These are phyloP conservation scores for Candida sanyaensis DNA, from an alignment of 1,139 yeast species.

Conservation along the genomic window DNA sequence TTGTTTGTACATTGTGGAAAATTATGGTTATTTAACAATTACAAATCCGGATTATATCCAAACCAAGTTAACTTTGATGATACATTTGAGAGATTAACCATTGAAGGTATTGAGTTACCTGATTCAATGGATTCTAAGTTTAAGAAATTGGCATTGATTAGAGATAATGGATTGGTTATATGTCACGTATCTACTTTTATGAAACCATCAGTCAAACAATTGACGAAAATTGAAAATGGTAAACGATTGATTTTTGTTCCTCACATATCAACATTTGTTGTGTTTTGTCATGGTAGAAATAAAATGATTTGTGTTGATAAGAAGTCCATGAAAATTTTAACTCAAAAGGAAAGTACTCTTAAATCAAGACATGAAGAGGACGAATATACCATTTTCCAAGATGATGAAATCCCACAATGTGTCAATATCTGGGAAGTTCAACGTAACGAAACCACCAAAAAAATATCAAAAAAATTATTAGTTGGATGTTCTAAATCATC, in stretches of 20 bases:
- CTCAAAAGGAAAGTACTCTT: slow-evolving; percentile 23
- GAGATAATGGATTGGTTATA: slow-evolving; percentile 54
- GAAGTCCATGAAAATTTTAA: slow-evolving; percentile 24
- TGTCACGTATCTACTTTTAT: slow-evolving; percentile 30
- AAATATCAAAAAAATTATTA: slow-evolving; percentile 35
- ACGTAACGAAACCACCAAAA: slow-evolving; percentile 27
- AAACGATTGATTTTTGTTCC: slow-evolving; percentile 35
- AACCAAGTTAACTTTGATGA: slow-evolving; percentile 43
- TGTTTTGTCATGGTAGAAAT: slow-evolving; percentile 32
- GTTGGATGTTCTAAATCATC: slow-evolving; percentile 40
- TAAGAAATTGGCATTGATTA: slow-evolving; percentile 33
- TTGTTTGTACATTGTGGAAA: slow-evolving; percentile 34
- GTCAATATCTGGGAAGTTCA: slow-evolving; percentile 36
- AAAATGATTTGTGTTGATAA: slow-evolving; percentile 37
- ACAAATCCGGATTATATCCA: slow-evolving; percentile 33
- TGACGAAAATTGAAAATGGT: slow-evolving; percentile 40
- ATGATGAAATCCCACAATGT: slow-evolving; percentile 38
- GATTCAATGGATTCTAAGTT: slow-evolving; percentile 10
- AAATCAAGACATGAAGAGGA: slow-evolving; percentile 15
- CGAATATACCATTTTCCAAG: slow-evolving; percentile 25
- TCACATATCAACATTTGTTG: slow-evolving; percentile 36
- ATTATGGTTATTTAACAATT: slow-evolving; percentile 45
- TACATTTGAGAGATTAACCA: slow-evolving; percentile 25
- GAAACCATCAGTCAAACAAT: slow-evolving; percentile 31
- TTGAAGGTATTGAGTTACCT: slow-evolving; percentile 14